These are phyloP conservation scores for Abrus pulchellus DNA, from an alignment of 306 rosid species.

Conservation along the genomic window DNA sequence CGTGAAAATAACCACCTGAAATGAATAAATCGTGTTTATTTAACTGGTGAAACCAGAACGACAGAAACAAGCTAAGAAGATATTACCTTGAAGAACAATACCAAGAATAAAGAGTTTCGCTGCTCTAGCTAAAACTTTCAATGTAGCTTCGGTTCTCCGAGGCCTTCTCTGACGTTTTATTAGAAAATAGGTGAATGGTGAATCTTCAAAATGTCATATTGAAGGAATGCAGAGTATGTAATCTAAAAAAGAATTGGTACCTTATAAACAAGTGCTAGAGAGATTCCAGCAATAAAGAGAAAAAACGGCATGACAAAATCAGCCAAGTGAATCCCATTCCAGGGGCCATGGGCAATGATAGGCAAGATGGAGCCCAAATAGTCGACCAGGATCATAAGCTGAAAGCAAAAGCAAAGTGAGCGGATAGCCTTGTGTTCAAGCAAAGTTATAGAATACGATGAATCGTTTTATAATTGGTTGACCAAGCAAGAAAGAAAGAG, in stretches of 20 bases:
- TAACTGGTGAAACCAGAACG: neutral
- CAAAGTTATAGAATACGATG: neutral
- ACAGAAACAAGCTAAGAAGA: neutral
- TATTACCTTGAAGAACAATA: constrained; percentile 84
- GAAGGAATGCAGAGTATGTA: neutral
- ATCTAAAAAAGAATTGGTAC: constrained; percentile 44
- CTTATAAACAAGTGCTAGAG: constrained; percentile 82
- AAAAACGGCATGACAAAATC: constrained; percentile 93
- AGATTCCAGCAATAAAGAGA: constrained; percentile 82
- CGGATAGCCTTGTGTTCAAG: neutral
- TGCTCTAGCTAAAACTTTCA: constrained; percentile 68
- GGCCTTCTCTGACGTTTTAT: constrained; percentile 62
- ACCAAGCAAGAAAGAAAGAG: constrained; percentile 19
- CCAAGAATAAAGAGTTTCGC: constrained; percentile 73
- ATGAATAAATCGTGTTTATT: constrained; percentile 36
- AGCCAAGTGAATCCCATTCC: constrained; percentile 89
- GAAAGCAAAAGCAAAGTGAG: constrained; percentile 9
- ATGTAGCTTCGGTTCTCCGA: constrained; percentile 64
- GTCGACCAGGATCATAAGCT: constrained; percentile 93
- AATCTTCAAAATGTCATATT: neutral
- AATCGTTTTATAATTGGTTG: neutral
- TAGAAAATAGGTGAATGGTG: neutral
- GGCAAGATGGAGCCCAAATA: constrained; percentile 79
- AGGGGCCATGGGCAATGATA: constrained; percentile 76
- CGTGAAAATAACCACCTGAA: constrained; percentile 96